Evolutionary conservation across 208 protist genomes (phyloP), one percentile per base, ranked within the genome.

Genomic region (Eutreptiella sp.): DNA sequence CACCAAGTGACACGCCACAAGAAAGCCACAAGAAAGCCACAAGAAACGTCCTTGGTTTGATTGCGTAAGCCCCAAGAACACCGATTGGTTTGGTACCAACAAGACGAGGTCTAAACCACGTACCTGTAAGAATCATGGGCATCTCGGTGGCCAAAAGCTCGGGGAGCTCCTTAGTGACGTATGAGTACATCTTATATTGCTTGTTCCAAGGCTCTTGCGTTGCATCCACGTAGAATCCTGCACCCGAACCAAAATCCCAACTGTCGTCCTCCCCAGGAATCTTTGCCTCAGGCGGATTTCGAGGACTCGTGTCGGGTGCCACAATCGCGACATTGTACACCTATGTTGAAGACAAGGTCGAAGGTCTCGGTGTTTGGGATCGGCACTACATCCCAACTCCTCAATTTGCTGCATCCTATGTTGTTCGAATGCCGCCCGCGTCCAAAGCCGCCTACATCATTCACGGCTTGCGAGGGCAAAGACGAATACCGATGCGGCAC

Each of bases 161-260:
- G 11, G 52, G 74, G 5, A 88, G 64, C 48, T 88, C 82, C 7
- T 70, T 46, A 4, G 43, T 76, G 5, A 88, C 58, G 54, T 87
- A 88, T 36, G 46, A 46, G 45, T 79, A 85, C 82, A 88, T 88
- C 1, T 70, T 59, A 53, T 79, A 88, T 47, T 85, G 46, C 16
- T 67, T 65, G 2, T 28, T 43, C 59, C 65, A 88, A 39, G 59
- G 67, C 27, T 63, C 43, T 27, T 62, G 28, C 1, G 81, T 86
- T 1, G 83, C 74, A 38, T 88, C 66, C 2, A 88, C 54, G 54
- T 88, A 88, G 60, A 86, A 88, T 3, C 70, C 64, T 9, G 73
- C 73, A 14, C 68, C 83, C 4, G 32, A 28, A 27, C 81, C 83
- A 66, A 83, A 77, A 50, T 83, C 76, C 68, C 73, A 86, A 19